Conservation (phyloP, 805 yeast species). For the Myxozyma udenii region DNA sequence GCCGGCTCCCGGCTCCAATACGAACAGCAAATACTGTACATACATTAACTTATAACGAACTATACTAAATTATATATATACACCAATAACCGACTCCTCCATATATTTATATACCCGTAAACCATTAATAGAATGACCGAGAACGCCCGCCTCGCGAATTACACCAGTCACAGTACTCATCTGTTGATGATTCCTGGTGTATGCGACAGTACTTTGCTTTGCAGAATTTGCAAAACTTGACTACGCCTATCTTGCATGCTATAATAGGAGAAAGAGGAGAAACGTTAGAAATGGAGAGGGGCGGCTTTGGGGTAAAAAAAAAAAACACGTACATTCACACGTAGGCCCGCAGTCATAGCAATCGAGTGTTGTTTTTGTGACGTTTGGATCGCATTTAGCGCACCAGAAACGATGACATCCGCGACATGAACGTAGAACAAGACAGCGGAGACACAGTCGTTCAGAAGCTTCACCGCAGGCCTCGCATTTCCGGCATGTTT, state of each 20-base stretch:
- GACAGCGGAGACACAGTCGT: constrained; percentile 19
- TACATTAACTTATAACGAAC: too few species aligned
- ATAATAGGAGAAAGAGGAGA: not conserved
- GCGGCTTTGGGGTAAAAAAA: too few species aligned
- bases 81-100: too few species aligned
- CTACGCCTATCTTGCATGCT: constrained; percentile 20
- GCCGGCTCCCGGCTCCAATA: too few species aligned
- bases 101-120: too few species aligned
- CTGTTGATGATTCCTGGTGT: constrained; percentile 28
- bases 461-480: constrained; percentile 11
- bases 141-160: constrained; percentile 26
- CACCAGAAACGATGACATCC: constrained; percentile 27
- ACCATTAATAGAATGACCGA: constrained; percentile 1
- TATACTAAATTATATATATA: too few species aligned
- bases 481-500: constrained; percentile 6
- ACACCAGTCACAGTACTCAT: constrained; percentile 30
- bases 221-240: constrained; percentile 25
- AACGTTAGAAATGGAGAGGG: not conserved
- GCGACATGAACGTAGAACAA: constrained; percentile 20
- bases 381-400: constrained; percentile 18
- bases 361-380: constrained; percentile 14
- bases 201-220: constrained; percentile 27
- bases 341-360: constrained; percentile 30
- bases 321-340: constrained; percentile 10
- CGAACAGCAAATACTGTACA: too few species aligned